These are phyloP conservation scores for Cyclanthera cordifolia DNA, from an alignment of 306 rosid genomes.

Conservation along the genomic window DNA sequence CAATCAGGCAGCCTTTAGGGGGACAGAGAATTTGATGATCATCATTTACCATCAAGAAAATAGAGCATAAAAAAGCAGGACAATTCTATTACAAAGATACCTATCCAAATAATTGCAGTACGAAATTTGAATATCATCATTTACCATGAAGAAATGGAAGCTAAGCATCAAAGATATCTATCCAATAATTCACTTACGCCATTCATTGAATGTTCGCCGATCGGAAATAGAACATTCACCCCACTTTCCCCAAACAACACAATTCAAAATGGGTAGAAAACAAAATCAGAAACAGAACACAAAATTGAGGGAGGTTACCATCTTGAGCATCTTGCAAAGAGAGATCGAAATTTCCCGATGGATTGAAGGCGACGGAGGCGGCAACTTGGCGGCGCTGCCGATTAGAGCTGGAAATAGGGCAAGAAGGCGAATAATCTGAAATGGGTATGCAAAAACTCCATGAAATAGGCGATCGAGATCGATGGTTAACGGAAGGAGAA, in stretches of 20 bases:
- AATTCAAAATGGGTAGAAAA: not conserved
- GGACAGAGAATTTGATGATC: no score
- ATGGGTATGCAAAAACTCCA: conserved; percentile 28
- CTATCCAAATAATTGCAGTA: not conserved
- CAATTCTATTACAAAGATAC: not conserved
- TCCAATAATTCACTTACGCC: not conserved
- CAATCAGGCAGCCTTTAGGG: no score
- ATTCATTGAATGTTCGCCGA: not conserved
- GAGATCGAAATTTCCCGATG: conserved; percentile 74
- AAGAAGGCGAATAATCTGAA: conserved; percentile 20
- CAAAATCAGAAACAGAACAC: not conserved
- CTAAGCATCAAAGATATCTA: not conserved
- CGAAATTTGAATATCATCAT: no score
- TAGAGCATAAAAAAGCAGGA: not conserved
- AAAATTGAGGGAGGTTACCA: conserved; percentile 26
- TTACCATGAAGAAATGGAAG: no score
- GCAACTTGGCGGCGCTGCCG: conserved; percentile 32
- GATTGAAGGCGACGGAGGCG: conserved; percentile 72
- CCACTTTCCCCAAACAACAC: no score
- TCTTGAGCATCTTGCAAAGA: conserved; percentile 49
- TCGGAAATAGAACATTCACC: not conserved
- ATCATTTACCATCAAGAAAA: not conserved
- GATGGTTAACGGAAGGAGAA: conserved; percentile 36
- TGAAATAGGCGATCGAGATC: conserved; percentile 17
- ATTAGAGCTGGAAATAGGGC: conserved; percentile 7